Evolutionary conservation across 768 basidiomycete species (phyloP).

Genomic region (Cystobasidium ongulense): DNA sequence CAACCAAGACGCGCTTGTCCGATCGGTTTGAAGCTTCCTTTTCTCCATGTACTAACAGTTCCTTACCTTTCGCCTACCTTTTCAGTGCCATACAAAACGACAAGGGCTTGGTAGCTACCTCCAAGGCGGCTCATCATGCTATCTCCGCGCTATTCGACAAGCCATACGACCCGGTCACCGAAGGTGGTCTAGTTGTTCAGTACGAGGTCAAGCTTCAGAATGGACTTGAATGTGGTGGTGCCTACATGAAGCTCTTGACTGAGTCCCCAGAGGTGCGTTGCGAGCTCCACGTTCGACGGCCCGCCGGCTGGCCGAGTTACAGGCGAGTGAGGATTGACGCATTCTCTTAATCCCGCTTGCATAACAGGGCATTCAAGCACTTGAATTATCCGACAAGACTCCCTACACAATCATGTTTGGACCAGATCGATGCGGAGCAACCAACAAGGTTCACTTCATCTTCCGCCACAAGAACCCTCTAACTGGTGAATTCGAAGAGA

Average conservation of each 20-base stretch:
- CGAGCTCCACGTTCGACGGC: neutral
- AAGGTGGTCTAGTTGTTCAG: constrained; percentile 83
- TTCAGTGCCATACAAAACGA: constrained; percentile 42
- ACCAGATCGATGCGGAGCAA: constrained; percentile 44
- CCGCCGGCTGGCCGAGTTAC: neutral
- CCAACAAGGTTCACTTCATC: constrained; percentile 85
- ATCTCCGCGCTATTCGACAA: constrained; percentile 82
- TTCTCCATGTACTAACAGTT: neutral
- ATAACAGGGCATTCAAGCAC: constrained; percentile 82
- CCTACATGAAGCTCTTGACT: constrained; percentile 84
- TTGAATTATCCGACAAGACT: constrained; percentile 87
- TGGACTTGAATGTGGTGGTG: constrained; percentile 97
- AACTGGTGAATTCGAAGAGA: constrained; percentile 90
- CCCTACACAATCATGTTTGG: constrained; percentile 49
- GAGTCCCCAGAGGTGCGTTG: constrained; percentile 46
- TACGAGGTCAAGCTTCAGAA: constrained; percentile 99
- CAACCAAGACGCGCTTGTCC: no score
- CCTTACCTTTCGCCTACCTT: neutral
- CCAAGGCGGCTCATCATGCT: constrained; percentile 95
- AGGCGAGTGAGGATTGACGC: no score
- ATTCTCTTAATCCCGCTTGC: no score
- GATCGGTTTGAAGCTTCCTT: no score
- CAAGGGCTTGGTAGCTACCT: constrained; percentile 55
- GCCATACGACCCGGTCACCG: constrained; percentile 64
- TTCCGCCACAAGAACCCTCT: constrained; percentile 95